A percentile compares a stretch with the other conserved stretches of the same genome.
These are phyloP conservation scores for Scedosporium apiospermum DNA, from an alignment of 2,329 filamentous ascomycete genomes.

Conservation along the genomic window DNA sequence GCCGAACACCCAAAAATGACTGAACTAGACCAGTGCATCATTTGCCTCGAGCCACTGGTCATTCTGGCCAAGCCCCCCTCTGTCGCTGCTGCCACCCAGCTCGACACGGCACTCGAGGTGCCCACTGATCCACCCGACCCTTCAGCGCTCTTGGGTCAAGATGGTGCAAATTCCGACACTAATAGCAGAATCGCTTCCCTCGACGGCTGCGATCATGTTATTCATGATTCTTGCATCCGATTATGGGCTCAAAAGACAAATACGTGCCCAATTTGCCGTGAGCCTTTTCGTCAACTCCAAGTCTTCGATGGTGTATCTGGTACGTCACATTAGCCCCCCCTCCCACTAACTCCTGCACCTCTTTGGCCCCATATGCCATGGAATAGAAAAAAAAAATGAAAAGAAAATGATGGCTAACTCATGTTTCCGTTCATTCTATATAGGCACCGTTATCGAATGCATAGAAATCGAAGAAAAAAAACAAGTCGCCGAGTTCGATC, in stretches of 20 bases:
- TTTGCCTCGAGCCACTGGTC: slow-evolving; percentile 53
- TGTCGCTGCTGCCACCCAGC: neutral
- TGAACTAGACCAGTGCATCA: slow-evolving; percentile 58
- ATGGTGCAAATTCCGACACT: neutral
- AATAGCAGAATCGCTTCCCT: slow-evolving; percentile 34
- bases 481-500: slow-evolving; percentile 83
- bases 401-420: neutral
- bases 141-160: neutral
- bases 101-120: neutral
- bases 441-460: slow-evolving; percentile 43
- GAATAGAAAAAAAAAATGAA: no score
- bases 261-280: slow-evolving; percentile 94
- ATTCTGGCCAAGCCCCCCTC: slow-evolving; percentile 4
- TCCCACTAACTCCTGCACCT: neutral
- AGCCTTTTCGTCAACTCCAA: slow-evolving; percentile 81
- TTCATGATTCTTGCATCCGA: slow-evolving; percentile 86
- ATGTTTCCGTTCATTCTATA: neutral
- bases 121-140: slow-evolving; percentile 4
- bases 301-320: slow-evolving; percentile 49
- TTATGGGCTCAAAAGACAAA: slow-evolving; percentile 96
- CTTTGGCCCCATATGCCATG: neutral
- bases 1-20: slow-evolving; percentile 35
- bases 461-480: slow-evolving; percentile 68
- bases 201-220: slow-evolving; percentile 75
- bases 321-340: slow-evolving; percentile 7